Evolutionary conservation across 495 filamentous ascomycete genomes (phyloP), one percentile per base, ranked within the genome.

Genomic region (Letharia columbiana): DNA sequence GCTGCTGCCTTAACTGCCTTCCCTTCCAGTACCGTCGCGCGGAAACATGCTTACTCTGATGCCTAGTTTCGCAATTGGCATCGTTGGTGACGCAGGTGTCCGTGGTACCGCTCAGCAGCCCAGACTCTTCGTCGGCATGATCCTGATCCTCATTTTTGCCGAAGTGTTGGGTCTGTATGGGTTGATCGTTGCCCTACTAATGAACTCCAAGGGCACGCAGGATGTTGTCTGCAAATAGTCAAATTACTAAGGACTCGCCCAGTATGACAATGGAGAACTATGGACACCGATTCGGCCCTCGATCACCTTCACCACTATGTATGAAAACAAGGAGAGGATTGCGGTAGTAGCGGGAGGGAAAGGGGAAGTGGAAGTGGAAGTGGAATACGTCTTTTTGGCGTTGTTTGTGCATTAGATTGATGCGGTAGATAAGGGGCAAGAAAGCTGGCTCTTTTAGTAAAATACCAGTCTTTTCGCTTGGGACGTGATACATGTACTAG

Each of bases 111-210:
- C 94, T 69, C 94, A 98, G 77, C 94, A 98, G 78, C 95, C 94
- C 59, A 84, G 92, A 73, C 86, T 98, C 63, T 98, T 96, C 82
- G 94, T 98, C 78, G 94, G 94, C 83, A 98, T 98, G 94, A 98
- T 98, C 82, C 81, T 98, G 74, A 98, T 98, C 83, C 92, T 98
- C 83, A 98, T 98, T 96, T 98, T 98, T 83, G 94, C 95, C 74
- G 94, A 98, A 96, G 94, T 98, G 69, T 79, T 98, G 86, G 94
- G 92, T 91, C 89, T 98, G 57, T 98, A 98, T 81, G 94, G 94
- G 71, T 82, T 98, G 71, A 98, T 98, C 74, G 94, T 98, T 67
- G 94, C 94, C 67, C 89, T 98, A 71, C 87, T 98, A 71, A 98
- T 98, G 94, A 98, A 97, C 88, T 92, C 93, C 64, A 89, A 88